Evolutionary conservation across 2,329 filamentous ascomycete species (phyloP).

Genomic region (Colletotrichum euphorbiae): DNA sequence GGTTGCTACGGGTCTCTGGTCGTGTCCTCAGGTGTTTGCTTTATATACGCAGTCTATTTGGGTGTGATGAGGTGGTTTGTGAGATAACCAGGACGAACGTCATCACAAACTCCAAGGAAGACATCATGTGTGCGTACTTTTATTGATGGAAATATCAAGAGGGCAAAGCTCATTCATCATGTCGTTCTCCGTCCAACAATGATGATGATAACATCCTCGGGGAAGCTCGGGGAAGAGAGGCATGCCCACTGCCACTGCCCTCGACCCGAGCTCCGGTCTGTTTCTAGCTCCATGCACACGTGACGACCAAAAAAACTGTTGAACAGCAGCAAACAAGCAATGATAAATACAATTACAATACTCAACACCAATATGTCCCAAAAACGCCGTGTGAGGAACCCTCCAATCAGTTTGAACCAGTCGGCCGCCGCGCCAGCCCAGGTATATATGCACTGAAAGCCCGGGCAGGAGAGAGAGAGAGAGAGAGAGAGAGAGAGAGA

Average conservation of each 20-base stretch:
- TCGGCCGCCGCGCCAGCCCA: slow-evolving; percentile 31
- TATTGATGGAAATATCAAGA: slow-evolving; percentile 32
- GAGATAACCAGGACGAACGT: neutral
- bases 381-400: slow-evolving; percentile 31
- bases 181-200: slow-evolving; percentile 4
- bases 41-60: too few relatives aligned
- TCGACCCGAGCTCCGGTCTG: neutral
- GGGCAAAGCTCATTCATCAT: slow-evolving; percentile 24
- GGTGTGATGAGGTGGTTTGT: too few relatives aligned
- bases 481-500: slow-evolving; percentile 18
- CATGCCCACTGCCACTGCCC: slow-evolving; percentile 32
- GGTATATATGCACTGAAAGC: slow-evolving; percentile 37
- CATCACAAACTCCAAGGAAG: neutral
- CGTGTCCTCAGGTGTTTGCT: too few relatives aligned
- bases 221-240: neutral
- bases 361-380: slow-evolving; percentile 26
- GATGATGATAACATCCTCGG: slow-evolving; percentile 16
- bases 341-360: slow-evolving; percentile 39
- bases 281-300: slow-evolving; percentile 1
- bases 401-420: slow-evolving; percentile 27
- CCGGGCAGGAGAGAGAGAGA: slow-evolving; percentile 27
- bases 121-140: slow-evolving; percentile 14
- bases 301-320: slow-evolving; percentile 23
- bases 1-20: too few relatives aligned
- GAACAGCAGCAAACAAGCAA: slow-evolving; percentile 22